These are phyloP conservation scores for Obelidium mucronatum DNA, from an alignment of 192 early-diverging fungal genomes.

Conservation along the genomic window DNA sequence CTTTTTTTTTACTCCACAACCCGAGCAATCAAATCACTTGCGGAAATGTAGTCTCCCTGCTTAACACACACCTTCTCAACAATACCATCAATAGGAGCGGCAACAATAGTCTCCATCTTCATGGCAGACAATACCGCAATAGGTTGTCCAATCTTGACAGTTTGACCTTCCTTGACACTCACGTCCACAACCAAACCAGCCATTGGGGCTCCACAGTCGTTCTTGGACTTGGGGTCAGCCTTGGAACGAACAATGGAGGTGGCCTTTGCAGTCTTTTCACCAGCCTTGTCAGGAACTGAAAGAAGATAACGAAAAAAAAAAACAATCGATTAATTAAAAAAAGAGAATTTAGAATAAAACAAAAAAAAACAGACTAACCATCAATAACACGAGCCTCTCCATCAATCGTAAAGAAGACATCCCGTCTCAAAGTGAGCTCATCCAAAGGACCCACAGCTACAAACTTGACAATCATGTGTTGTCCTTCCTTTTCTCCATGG, in stretches of 20 bases:
- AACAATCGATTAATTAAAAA: not conserved
- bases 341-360: not conserved
- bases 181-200: constrained; percentile 94
- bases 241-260: constrained; percentile 60
- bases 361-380: constrained; percentile 46
- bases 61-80: constrained; percentile 75
- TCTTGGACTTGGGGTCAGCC: constrained; percentile 78
- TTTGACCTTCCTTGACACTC: constrained; percentile 79
- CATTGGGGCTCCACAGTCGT: constrained; percentile 95
- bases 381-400: constrained; percentile 90
- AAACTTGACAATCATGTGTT: constrained; percentile 82
- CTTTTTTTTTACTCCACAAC: constrained; percentile 21
- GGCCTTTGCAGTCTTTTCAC: constrained; percentile 25
- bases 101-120: constrained; percentile 93
- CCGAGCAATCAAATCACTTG: constrained; percentile 82
- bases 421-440: constrained; percentile 73
- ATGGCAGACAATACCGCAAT: constrained; percentile 94
- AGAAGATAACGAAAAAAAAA: not conserved
- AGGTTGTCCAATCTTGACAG: constrained; percentile 89
- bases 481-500: constrained; percentile 87
- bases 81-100: constrained; percentile 74
- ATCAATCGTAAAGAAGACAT: constrained; percentile 97
- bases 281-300: constrained; percentile 40
- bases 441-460: constrained; percentile 89
- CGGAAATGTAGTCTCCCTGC: constrained; percentile 78